Base-by-base conservation (phyloP, 2,329 filamentous ascomycete species). In the Lasiodiplodia sp. region DNA sequence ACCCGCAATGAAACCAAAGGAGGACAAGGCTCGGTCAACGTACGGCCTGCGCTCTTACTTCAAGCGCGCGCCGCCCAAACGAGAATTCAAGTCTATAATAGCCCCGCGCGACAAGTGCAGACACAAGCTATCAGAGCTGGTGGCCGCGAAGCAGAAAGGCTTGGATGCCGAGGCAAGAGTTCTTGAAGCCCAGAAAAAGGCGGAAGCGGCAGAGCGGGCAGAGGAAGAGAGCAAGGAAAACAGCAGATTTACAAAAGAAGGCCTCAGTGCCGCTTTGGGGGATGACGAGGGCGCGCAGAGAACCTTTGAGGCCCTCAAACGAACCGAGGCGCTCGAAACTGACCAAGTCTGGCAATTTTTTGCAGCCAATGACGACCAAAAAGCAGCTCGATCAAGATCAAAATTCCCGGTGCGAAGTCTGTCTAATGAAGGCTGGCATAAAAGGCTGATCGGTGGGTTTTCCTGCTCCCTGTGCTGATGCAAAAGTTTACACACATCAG, bases 291-390 rank as follows among this genome's bases (percentile, higher is more conserved):
- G 16, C 16, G 66, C n/a, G 7, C 40, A 53, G 18, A 60, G 47
- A 47, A 52, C 56, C 16, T 52, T 51, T 12, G 49, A 68, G 3
- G 66, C 66, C 16, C 56, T 91, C 72, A 81, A 84, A 70, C 83
- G 88, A 72, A 91, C 88, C 2, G 88, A 90, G 74, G 87, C 86
- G 34, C 80, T 87, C 51, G 80, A 86, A 23, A 76, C 80, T 18
- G 82, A 86, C n/a, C 82, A 82, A 64, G 77, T 78, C 4, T 91
- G 87, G 81, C 82, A 85, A 64, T 90, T 91, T 74, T 91, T 81
- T 66, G 62, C 72, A 7, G 62, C 38, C 5, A 51, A 16, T 14
- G 16, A n/a, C 16, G 28, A 25, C 38, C n/a, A 58, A 28, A 67
- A 25, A 40, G 34, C 37, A 18, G 23, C 40, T 34, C 58, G 14